phyloP scores from a whole-genome alignment of 805 yeast species.

The Nakazawaea wyomingensis region DNA sequence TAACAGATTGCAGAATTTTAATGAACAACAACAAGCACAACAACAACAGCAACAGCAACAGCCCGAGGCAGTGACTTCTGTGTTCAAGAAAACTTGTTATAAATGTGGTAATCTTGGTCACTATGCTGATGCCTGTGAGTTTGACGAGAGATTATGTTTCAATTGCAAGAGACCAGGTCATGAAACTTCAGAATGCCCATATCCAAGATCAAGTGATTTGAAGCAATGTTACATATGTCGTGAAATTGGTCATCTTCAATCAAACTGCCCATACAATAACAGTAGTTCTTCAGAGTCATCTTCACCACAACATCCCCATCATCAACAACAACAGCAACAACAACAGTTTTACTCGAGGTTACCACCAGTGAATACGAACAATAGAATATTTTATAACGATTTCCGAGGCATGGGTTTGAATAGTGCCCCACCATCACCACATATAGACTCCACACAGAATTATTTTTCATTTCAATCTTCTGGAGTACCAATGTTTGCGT shows the following conservation, averaged over 20 bases:
- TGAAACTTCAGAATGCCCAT: constrained; percentile 22
- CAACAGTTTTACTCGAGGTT: neutral
- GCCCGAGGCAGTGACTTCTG: constrained; percentile 17
- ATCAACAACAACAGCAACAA: neutral
- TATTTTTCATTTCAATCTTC: neutral
- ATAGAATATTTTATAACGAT: neutral
- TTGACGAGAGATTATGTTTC: constrained; percentile 23
- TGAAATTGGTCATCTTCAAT: constrained; percentile 25
- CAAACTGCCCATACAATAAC: constrained; percentile 20
- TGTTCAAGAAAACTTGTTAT: constrained; percentile 25
- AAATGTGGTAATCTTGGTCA: constrained; percentile 28
- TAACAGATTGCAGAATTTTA: neutral
- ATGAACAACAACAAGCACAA: neutral
- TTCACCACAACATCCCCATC: neutral
- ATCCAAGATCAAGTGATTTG: constrained; percentile 15
- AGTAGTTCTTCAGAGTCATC: neutral
- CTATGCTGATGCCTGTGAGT: constrained; percentile 23
- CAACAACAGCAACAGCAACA: constrained; percentile 2
- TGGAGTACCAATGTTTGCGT: neutral
- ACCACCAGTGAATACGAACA: neutral
- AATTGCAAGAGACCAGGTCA: constrained; percentile 28
- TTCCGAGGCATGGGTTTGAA: neutral
- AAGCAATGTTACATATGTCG: constrained; percentile 27
- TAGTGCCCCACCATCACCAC: constrained; percentile 3
- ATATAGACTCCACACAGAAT: neutral